Evolutionary conservation across 257 asterid genomes (phyloP).

Genomic region (Verbena officinalis): DNA sequence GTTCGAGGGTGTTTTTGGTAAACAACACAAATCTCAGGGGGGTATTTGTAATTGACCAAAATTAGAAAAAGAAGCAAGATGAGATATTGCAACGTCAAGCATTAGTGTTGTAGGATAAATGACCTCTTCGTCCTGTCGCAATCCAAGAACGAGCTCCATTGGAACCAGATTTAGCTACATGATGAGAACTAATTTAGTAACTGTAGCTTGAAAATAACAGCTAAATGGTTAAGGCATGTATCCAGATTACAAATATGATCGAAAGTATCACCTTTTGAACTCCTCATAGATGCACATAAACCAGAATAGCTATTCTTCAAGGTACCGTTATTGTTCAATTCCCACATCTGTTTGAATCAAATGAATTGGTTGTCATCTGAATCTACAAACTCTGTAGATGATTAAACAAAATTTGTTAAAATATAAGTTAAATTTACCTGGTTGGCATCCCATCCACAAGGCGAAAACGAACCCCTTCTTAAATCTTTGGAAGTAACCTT

Average conservation of each 20-base stretch:
- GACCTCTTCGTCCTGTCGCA: constrained; percentile 81
- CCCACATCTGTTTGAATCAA: constrained; percentile 76
- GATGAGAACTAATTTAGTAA: constrained; percentile 29
- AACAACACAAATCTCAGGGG: too few species aligned
- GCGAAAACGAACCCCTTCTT: constrained; percentile 67
- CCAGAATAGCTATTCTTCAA: constrained; percentile 76
- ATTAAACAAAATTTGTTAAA: neutral
- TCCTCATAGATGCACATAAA: constrained; percentile 71
- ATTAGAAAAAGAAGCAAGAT: neutral
- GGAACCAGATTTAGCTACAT: constrained; percentile 49
- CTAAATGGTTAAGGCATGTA: too few species aligned
- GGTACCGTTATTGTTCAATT: constrained; percentile 71
- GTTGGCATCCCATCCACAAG: constrained; percentile 64
- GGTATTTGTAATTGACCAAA: too few species aligned
- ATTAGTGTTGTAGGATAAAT: constrained; percentile 13
- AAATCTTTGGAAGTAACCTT: constrained; percentile 65
- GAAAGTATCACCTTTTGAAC: constrained; percentile 49
- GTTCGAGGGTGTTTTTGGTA: too few species aligned
- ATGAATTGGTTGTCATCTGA: neutral
- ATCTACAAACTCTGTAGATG: neutral
- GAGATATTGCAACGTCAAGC: too few species aligned
- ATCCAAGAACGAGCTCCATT: constrained; percentile 71
- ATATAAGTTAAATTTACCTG: constrained; percentile 50
- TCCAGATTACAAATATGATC: neutral
- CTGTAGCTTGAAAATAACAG: constrained; percentile 1